phyloP scores from a whole-genome alignment of 371 early-diverging fungal species.

The Syncephalastrum racemosum region DNA sequence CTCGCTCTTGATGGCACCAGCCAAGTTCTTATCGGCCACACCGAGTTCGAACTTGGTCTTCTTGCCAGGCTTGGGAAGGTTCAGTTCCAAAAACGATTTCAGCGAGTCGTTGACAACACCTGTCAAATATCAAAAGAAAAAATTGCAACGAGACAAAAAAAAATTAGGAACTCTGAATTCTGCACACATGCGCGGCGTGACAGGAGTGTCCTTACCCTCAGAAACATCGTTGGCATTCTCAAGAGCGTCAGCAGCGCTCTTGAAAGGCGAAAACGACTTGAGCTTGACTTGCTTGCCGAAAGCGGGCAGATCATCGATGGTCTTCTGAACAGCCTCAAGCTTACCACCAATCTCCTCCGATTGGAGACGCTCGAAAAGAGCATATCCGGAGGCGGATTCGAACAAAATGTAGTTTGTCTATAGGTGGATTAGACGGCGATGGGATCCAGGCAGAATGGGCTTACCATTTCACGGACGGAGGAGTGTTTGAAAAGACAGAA shows the following conservation, averaged over 20 bases:
- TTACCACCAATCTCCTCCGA: constrained; percentile 95
- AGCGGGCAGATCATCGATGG: constrained; percentile 83
- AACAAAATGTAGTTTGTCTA: constrained; percentile 76
- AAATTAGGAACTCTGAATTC: neutral
- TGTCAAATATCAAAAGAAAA: constrained; percentile 19
- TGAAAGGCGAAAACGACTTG: constrained; percentile 95
- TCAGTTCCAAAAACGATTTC: constrained; percentile 92
- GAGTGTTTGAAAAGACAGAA: too few species aligned
- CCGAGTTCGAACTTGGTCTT: constrained; percentile 78
- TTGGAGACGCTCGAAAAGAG: constrained; percentile 92
- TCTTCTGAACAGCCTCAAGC: constrained; percentile 84
- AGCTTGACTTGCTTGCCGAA: constrained; percentile 91
- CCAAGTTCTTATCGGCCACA: constrained; percentile 92
- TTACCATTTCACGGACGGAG: constrained; percentile 2
- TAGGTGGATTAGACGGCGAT: neutral
- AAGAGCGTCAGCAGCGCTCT: constrained; percentile 94
- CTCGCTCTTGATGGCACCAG: constrained; percentile 82
- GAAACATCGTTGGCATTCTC: constrained; percentile 97
- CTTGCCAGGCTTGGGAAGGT: constrained; percentile 83
- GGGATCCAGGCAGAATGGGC: neutral
- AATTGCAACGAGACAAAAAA: neutral
- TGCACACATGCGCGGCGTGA: neutral
- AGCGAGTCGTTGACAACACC: constrained; percentile 81
- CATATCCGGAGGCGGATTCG: constrained; percentile 96
- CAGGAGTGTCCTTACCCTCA: constrained; percentile 69